Base-by-base conservation (phyloP, 768 basidiomycete genomes). In the Amyloporia xantha region DNA sequence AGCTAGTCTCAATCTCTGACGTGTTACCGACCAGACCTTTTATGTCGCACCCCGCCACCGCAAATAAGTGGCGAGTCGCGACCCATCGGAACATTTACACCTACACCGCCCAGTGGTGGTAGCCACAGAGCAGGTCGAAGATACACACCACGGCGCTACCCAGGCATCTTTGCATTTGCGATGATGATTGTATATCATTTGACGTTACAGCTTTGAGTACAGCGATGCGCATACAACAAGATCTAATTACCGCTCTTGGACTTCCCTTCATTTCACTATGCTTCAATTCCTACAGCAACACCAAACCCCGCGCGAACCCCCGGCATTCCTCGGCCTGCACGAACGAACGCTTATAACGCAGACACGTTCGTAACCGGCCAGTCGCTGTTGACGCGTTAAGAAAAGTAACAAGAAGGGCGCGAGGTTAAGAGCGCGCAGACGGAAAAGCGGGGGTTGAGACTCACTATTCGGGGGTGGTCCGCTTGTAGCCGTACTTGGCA, bases 361-460 rank as follows among this genome's bases (percentile, higher is more conserved):
- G 84, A 72, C 57, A 86, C 60, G 61, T 76, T 84, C 53, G 83
- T 86, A 27, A 81, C 66, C 3, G 87, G 88, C 88, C 87, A 90
- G 48, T 75, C 68, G 68, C 86, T 90, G 57, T 3, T 27, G 25
- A 19, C 9, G 9, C 19, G 41, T 21, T 21, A 38, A 5, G 39
- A 26, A 12, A 30, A 46, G 26, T 36, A 37, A 49, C 53, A 47
- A 38, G 37, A 50, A 37, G 25, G 47, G 51, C 19, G 52, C 41
- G 23, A n/a, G 37, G 51, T 57, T 40, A 54, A 47, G 36, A 13
- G 51, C 41, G 48, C 48, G 52, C 48, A 35, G 48, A 25, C 50
- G 40, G 19, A 35, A 49, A 38, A 37, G 12, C 21, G 36, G 19
- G 12, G 27, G 49, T 19, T 38, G 40, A 23, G 11, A 81, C 86